Conservation (phyloP, 2,329 filamentous ascomycete genomes). For the Sporothrix variecibatus region DNA sequence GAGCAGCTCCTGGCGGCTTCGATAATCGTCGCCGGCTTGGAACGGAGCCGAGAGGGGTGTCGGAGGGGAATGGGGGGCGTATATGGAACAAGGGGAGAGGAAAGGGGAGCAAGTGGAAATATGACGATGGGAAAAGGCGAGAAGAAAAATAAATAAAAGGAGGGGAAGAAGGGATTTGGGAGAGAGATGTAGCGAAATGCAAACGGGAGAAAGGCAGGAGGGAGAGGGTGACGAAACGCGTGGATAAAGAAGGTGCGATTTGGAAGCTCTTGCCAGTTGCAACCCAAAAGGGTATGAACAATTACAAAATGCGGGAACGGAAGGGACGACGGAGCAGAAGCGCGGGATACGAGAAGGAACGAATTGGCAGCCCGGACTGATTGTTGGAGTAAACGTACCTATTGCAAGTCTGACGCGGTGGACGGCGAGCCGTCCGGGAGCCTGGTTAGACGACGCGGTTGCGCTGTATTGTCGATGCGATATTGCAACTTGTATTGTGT, state of each 20-base stretch:
- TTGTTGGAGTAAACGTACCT: not conserved
- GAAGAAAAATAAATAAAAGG: not conserved
- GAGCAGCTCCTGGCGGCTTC: not conserved
- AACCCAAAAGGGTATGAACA: not conserved
- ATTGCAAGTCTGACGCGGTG: not conserved
- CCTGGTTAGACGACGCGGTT: not conserved
- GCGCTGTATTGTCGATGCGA: not conserved
- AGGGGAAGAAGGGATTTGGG: not conserved
- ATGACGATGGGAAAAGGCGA: not conserved
- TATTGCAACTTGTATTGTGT: not conserved
- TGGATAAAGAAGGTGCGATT: not conserved
- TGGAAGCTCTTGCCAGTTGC: not conserved
- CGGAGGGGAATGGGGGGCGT: not conserved
- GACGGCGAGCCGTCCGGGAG: slow-evolving; percentile 12
- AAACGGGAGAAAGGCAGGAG: not conserved
- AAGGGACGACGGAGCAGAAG: not conserved
- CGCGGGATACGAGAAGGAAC: not conserved
- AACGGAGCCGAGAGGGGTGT: not conserved
- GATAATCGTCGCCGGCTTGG: not conserved
- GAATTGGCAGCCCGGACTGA: not conserved
- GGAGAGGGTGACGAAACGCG: not conserved
- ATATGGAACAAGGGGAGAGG: slow-evolving; percentile 16
- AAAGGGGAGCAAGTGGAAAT: slow-evolving; percentile 18
- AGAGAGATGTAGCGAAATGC: not conserved
- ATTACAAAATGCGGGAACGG: not conserved